Percentiles rank a stretch among this genome's conserved stretches.
Evolutionary conservation across 805 yeast genomes (phyloP).

Genomic region (Schwanniomyces occidentalis): DNA sequence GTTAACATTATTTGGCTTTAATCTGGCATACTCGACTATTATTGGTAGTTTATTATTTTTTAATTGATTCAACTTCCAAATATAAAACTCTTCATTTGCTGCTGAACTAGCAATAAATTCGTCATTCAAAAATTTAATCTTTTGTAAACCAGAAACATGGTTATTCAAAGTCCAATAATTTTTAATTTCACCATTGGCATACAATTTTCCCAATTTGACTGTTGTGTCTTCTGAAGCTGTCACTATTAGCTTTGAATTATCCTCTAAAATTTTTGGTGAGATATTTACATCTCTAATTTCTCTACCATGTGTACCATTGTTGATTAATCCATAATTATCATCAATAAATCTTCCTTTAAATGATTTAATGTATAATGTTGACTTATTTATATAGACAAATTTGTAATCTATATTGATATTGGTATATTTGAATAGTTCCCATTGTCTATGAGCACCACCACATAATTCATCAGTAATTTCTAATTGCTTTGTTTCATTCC

Average conservation of each 20-base stretch:
- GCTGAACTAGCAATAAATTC: slow-evolving; percentile 53
- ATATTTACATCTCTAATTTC: slow-evolving; percentile 78
- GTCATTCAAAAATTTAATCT: slow-evolving; percentile 59
- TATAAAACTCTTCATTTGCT: slow-evolving; percentile 83
- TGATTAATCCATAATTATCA: slow-evolving; percentile 27
- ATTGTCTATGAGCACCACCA: slow-evolving; percentile 90
- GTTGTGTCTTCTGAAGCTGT: slow-evolving; percentile 92
- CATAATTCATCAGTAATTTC: slow-evolving; percentile 73
- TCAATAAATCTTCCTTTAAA: slow-evolving; percentile 19
- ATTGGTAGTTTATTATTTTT: slow-evolving; percentile 36
- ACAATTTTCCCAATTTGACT: slow-evolving; percentile 53
- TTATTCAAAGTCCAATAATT: slow-evolving; percentile 65
- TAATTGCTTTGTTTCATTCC: slow-evolving; percentile 76
- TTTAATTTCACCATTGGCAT: slow-evolving; percentile 40
- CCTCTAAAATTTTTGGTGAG: slow-evolving; percentile 30
- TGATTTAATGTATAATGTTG: slow-evolving; percentile 42
- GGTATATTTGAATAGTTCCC: slow-evolving; percentile 50
- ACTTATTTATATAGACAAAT: slow-evolving; percentile 59
- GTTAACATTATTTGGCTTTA: slow-evolving; percentile 55
- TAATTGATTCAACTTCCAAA: slow-evolving; percentile 64
- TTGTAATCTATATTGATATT: slow-evolving; percentile 29
- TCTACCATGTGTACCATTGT: slow-evolving; percentile 83
- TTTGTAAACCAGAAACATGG: slow-evolving; percentile 89
- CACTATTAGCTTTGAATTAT: slow-evolving; percentile 48
- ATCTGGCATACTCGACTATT: slow-evolving; percentile 48